phyloP scores from a whole-genome alignment of 2,329 filamentous ascomycete genomes.

The Seiridium unicorne region DNA sequence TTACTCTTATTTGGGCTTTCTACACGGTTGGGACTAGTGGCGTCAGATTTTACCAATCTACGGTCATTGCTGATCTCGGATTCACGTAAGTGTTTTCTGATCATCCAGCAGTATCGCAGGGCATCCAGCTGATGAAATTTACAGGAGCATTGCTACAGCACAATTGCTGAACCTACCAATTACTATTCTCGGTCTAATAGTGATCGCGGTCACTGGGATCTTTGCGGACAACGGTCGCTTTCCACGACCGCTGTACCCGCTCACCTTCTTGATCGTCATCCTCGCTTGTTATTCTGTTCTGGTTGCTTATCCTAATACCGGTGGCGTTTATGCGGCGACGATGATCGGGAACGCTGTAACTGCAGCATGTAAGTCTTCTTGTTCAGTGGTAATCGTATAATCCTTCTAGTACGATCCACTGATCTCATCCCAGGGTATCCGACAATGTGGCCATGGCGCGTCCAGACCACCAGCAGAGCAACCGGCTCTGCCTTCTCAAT shows the following conservation, averaged over 20 bases:
- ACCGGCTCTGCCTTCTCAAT: constrained; percentile 50
- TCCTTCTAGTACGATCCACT: too few relatives aligned
- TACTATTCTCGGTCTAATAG: constrained; percentile 36
- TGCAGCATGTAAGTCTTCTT: constrained; percentile 24
- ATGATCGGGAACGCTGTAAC: constrained; percentile 41
- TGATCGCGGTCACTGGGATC: constrained; percentile 40
- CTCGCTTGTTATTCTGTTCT: constrained; percentile 43
- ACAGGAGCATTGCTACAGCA: constrained; percentile 39
- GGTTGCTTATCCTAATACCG: constrained; percentile 41
- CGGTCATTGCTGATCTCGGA: constrained; percentile 36
- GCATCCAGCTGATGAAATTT: not conserved
- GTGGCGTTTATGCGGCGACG: constrained; percentile 45
- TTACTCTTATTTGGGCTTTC: constrained; percentile 42
- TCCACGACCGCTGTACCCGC: constrained; percentile 41
- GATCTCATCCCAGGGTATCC: constrained; percentile 32
- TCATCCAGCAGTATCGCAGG: too few relatives aligned
- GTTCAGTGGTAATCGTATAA: too few relatives aligned
- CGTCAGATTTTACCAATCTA: constrained; percentile 40
- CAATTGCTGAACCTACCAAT: constrained; percentile 50
- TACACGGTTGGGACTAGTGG: constrained; percentile 44
- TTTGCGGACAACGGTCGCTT: constrained; percentile 40
- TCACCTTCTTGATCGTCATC: constrained; percentile 40
- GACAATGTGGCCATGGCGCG: constrained; percentile 52
- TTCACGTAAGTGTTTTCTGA: constrained; percentile 32
- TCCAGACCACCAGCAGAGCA: constrained; percentile 42